Base-by-base conservation (phyloP, 176 grass and related monocot species). In the Sorghum bicolor region DNA sequence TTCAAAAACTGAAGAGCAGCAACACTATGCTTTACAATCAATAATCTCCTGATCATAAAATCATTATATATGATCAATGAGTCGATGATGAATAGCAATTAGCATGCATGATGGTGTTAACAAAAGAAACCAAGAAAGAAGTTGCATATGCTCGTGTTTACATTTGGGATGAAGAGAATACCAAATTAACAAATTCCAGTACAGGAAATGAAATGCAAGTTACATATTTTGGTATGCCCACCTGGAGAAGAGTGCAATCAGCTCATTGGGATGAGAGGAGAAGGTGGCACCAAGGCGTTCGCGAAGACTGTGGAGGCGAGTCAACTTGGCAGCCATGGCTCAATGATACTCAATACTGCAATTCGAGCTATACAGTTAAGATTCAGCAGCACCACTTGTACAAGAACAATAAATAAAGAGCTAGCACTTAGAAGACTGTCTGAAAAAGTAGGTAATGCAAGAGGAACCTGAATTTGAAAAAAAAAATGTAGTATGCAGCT, bases 201-300 rank as follows among this genome's bases (percentile, higher is more conserved):
- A 31, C 14, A 12, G 68, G 19, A 48, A 84, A 57, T 5, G 3
- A 52, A 11, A 62, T 10, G 37, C 13, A 83, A 74, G 28, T 66
- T 47, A 38, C 55, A 90, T 33, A n/a, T n/a, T 88, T 61, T 82
- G 10, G 78, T 67, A 55, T 75, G 52, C 67, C 72, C 53, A 98
- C 96, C 68, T 96, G 4, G 96, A 92, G 14, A 99, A 99, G 66
- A 99, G 88, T n/a, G 96, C 89, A 48, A 99, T 92, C 82, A 99
- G 70, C 78, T 99, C 96, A 84, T 99, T 99, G 17, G 96, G 96
- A 74, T 96, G 93, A 53, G 93, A 90, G 22, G 96, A 84, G 57
- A 99, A 89, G 5, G 93, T 92, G 50, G 90, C 96, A 36, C 91
- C 63, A 19, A 99, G 85, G 32, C 96, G 89, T 66, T 99, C 96